Evolutionary conservation across 768 basidiomycete genomes (phyloP), one percentile per base, ranked within the genome.

Genomic region (Mycena chlorophos): DNA sequence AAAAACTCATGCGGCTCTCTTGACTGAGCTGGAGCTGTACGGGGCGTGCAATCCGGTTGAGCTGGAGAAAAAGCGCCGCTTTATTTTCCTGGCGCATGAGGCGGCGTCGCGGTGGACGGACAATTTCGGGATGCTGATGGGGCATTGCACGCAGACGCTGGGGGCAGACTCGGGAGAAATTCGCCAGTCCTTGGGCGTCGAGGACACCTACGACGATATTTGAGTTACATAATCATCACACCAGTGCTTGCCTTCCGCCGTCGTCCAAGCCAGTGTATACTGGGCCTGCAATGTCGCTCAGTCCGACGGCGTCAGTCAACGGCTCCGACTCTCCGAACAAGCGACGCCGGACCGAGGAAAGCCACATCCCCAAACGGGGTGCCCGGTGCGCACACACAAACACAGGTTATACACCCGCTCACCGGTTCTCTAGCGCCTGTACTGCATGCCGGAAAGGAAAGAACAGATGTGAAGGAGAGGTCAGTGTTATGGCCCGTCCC

Each of bases 51-150:
- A 97, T 71, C 94, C 94, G 0, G 80, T 75, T 42, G 88, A 85
- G 69, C 78, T 94, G 20, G 88, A 94, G 65, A 85, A 88, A 67
- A 88, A 86, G 67, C 84, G 79, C 48, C 74, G 88, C 45, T 91
- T 87, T 0, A 78, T 84, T 10, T 78, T 81, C 49, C 76, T 94
- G 14, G 91, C 89, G 3, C 90, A 88, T 58, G 92, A 96, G 66
- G 93, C 91, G 13, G 83, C 88, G 13, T 67, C 87, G 22, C 84
- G 91, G 14, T 94, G 93, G 90, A 98, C 94, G 89, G 89, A 91
- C 60, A 89, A 91, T 63, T 90, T 87, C 68, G 72, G 80, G 37
- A 78, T 85, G 46, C 73, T 89, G 28, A 69, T 89, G 47, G 78
- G 80, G 29, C 66, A 91, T 65, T 88, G 90, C 65, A 84, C 80